These are phyloP conservation scores for Ogataea hybrid DNA, from an alignment of 1,139 yeast species.

Conservation along the genomic window DNA sequence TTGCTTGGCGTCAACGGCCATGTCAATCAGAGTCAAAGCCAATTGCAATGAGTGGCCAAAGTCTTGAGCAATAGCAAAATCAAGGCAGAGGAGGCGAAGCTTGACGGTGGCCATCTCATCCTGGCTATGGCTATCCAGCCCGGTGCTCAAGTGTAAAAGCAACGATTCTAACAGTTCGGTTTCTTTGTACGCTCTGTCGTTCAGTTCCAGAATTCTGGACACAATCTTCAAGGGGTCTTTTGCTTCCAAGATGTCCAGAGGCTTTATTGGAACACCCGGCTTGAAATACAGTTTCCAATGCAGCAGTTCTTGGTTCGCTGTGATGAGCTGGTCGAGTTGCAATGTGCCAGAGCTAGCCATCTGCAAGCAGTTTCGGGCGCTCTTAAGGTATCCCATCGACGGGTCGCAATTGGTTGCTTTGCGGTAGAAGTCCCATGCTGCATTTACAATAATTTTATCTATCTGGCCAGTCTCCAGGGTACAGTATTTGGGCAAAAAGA, in stretches of 20 bases:
- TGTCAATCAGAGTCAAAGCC: constrained; percentile 34
- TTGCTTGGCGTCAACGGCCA: constrained; percentile 13
- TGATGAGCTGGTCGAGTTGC: constrained; percentile 36
- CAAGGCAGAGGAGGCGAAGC: constrained; percentile 52
- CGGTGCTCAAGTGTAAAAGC: constrained; percentile 39
- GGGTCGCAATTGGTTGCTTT: constrained; percentile 50
- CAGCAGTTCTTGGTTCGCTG: constrained; percentile 35
- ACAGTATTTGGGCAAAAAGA: constrained; percentile 23
- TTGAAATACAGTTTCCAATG: constrained; percentile 37
- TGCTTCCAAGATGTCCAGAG: constrained; percentile 35
- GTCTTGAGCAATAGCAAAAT: constrained; percentile 55
- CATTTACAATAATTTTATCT: constrained; percentile 29
- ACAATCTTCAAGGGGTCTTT: constrained; percentile 35
- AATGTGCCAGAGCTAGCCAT: constrained; percentile 33
- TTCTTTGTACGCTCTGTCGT: constrained; percentile 53
- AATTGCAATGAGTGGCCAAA: constrained; percentile 49
- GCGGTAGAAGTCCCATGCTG: constrained; percentile 56
- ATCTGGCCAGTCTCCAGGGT: constrained; percentile 13
- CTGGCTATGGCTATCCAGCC: constrained; percentile 29
- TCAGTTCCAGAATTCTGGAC: constrained; percentile 51
- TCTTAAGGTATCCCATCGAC: constrained; percentile 43
- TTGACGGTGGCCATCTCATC: constrained; percentile 23
- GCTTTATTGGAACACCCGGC: constrained; percentile 38
- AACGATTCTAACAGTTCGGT: constrained; percentile 43
- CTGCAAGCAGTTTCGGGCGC: constrained; percentile 41